phyloP scores from a whole-genome alignment of 2,329 filamentous ascomycete species.

The Septoria petroselini region DNA sequence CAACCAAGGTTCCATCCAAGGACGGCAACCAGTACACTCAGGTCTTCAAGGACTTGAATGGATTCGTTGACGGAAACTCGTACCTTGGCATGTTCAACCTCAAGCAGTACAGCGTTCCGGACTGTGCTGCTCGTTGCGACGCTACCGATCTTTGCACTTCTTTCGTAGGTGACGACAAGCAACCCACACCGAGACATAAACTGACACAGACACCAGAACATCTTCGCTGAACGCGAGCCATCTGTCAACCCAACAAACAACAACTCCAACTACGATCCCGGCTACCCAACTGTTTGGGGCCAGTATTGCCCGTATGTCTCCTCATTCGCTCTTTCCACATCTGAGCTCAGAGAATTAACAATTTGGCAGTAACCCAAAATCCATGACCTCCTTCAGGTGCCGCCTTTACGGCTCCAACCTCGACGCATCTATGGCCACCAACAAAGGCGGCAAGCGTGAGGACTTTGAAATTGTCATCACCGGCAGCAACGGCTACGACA shows the following conservation, averaged over 20 bases:
- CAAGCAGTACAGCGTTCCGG: constrained; percentile 24
- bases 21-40: constrained; percentile 22
- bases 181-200: not conserved
- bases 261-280: constrained; percentile 22
- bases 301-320: constrained; percentile 26
- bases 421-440: constrained; percentile 28
- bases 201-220: constrained; percentile 10
- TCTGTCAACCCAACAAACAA: constrained; percentile 28
- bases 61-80: constrained; percentile 17
- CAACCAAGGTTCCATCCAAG: constrained; percentile 24
- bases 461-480: constrained; percentile 33
- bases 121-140: constrained; percentile 29
- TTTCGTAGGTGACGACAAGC: constrained; percentile 10
- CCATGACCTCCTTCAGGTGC: constrained; percentile 37
- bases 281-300: constrained; percentile 26
- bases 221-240: constrained; percentile 29
- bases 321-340: not conserved
- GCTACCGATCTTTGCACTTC: constrained; percentile 23
- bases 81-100: constrained; percentile 30
- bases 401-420: constrained; percentile 36
- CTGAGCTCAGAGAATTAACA: not conserved
- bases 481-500: constrained; percentile 30
- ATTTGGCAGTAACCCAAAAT: constrained; percentile 23
- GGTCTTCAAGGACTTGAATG: constrained; percentile 29
- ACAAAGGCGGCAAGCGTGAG: constrained; percentile 26